These are phyloP conservation scores for Neurospora hispaniola DNA, from an alignment of 495 filamentous ascomycete species.

Conservation along the genomic window DNA sequence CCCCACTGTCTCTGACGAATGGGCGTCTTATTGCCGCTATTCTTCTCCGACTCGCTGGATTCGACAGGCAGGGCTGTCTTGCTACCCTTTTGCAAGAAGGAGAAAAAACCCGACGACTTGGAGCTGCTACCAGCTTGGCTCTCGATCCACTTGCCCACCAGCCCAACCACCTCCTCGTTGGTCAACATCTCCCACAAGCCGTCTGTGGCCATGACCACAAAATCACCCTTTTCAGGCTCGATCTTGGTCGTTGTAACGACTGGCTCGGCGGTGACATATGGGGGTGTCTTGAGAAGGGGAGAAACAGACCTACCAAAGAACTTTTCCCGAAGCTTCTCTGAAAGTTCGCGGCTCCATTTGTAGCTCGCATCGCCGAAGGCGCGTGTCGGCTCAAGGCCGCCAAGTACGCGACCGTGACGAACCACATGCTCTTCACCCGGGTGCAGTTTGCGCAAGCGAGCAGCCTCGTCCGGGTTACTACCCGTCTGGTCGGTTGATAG, in stretches of 20 bases:
- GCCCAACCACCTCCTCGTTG: constrained; percentile 93
- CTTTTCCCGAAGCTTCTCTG: constrained; percentile 64
- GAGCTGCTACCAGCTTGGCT: constrained; percentile 42
- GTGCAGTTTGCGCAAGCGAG: constrained; percentile 71
- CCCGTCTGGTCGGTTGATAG: constrained; percentile 92
- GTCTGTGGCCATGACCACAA: constrained; percentile 93
- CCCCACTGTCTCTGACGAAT: constrained; percentile 81
- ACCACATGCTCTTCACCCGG: constrained; percentile 80
- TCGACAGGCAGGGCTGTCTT: constrained; percentile 44
- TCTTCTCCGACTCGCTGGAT: constrained; percentile 19
- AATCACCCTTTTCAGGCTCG: constrained; percentile 82
- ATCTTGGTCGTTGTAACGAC: constrained; percentile 92
- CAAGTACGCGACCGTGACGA: constrained; percentile 78
- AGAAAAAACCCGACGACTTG: constrained; percentile 41
- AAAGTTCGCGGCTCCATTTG: constrained; percentile 83
- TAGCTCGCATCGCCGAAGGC: constrained; percentile 95
- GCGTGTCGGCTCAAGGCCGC: constrained; percentile 80
- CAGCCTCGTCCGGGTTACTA: constrained; percentile 68
- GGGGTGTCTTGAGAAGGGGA: constrained; percentile 72
- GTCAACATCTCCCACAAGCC: constrained; percentile 99
- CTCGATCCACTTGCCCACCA: constrained; percentile 96
- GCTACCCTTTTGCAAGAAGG: constrained; percentile 30
- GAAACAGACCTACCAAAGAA: constrained; percentile 77
- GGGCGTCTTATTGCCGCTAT: constrained; percentile 54
- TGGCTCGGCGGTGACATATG: constrained; percentile 96